These are phyloP conservation scores for Peronospora destructor DNA, from an alignment of 352 stramenopile species.

Conservation along the genomic window DNA sequence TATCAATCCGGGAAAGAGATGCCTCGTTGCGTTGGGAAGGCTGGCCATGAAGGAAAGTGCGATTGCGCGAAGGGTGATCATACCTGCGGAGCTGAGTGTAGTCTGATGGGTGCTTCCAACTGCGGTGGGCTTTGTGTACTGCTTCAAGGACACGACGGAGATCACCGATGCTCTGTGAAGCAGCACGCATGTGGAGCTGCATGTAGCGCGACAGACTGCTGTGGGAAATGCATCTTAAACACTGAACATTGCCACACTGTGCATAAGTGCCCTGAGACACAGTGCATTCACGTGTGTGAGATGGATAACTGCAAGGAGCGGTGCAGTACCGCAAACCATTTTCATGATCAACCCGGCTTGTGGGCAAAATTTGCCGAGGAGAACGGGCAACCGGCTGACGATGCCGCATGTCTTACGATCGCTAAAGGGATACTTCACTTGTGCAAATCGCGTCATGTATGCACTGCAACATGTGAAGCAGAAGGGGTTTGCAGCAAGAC, in stretches of 20 bases:
- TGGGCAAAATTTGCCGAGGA: slow-evolving; percentile 19
- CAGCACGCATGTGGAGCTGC: slow-evolving; percentile 26
- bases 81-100: slow-evolving; percentile 29
- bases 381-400: slow-evolving; percentile 5
- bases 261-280: slow-evolving; percentile 32
- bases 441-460: slow-evolving; percentile 29
- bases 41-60: slow-evolving; percentile 34
- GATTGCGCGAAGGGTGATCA: slow-evolving; percentile 36
- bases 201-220: slow-evolving; percentile 31
- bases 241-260: slow-evolving; percentile 23
- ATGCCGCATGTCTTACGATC: not conserved
- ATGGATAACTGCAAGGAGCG: slow-evolving; percentile 29
- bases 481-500: slow-evolving; percentile 33
- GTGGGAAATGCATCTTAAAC: slow-evolving; percentile 28
- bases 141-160: slow-evolving; percentile 18
- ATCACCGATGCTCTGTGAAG: slow-evolving; percentile 33
- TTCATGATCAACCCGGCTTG: slow-evolving; percentile 23
- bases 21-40: slow-evolving; percentile 21
- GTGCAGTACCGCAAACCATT: slow-evolving; percentile 34
- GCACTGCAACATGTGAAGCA: slow-evolving; percentile 20
- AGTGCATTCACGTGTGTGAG: slow-evolving; percentile 30
- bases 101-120: slow-evolving; percentile 25
- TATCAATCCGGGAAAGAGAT: slow-evolving; percentile 18
- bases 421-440: slow-evolving; percentile 12
- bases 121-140: slow-evolving; percentile 24